A percentile compares a stretch with the other conserved stretches of the same genome.
phyloP scores from a whole-genome alignment of 495 filamentous ascomycete species.

The Talaromyces liani region DNA sequence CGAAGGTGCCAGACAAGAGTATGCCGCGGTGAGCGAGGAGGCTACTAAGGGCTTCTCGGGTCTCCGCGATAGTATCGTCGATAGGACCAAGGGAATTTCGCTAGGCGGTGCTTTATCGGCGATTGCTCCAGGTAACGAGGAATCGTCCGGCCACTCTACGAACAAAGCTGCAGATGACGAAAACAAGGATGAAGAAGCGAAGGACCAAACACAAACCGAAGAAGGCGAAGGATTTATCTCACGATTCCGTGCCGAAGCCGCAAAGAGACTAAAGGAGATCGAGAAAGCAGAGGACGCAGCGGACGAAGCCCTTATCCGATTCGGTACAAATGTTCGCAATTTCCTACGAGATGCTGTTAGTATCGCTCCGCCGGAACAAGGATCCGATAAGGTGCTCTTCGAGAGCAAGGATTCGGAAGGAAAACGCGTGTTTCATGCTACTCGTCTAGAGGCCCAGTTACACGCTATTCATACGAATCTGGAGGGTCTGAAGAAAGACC shows the following conservation, averaged over 20 bases:
- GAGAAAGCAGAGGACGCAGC: conserved; percentile 95
- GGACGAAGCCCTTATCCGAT: conserved; percentile 89
- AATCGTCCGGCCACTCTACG: conserved; percentile 24
- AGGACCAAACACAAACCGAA: conserved; percentile 15
- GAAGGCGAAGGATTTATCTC: conserved; percentile 69
- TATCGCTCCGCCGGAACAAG: conserved; percentile 59
- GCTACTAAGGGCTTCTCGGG: conserved; percentile 77
- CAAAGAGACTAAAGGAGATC: conserved; percentile 81
- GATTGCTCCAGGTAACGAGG: conserved; percentile 13
- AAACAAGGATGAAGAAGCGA: conserved; percentile 16
- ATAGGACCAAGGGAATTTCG: conserved; percentile 66
- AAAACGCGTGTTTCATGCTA: conserved; percentile 85
- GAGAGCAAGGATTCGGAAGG: conserved; percentile 88
- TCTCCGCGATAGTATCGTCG: conserved; percentile 59
- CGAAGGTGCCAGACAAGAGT: conserved; percentile 74
- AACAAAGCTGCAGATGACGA: conserved; percentile 26
- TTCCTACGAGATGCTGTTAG: conserved; percentile 88
- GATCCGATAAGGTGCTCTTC: conserved; percentile 58
- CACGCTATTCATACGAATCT: conserved; percentile 85
- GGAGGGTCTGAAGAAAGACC: conserved; percentile 81
- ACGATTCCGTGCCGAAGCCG: conserved; percentile 74
- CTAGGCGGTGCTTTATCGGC: conserved; percentile 41
- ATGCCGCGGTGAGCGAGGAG: conserved; percentile 66
- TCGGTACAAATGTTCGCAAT: conserved; percentile 83
- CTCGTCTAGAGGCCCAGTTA: conserved; percentile 89